Percentiles rank a stretch among this genome's conserved stretches.
Conservation (phyloP, 305 asterid genomes). For the Fraxinus sp. region DNA sequence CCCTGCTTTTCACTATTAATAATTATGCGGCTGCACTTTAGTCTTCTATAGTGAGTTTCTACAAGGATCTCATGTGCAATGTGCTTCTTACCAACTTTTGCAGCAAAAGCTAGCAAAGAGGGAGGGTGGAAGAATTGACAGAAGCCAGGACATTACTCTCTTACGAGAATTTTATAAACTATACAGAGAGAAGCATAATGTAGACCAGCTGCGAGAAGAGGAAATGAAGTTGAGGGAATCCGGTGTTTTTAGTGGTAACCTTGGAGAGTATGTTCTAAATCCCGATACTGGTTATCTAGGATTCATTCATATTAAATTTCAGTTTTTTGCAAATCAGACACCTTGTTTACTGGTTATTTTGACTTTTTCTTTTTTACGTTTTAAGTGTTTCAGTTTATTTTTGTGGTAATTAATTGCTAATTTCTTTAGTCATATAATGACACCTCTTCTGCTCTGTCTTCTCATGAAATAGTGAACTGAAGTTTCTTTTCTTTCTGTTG, state of each 20-base stretch:
- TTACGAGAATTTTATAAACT: constrained; percentile 78
- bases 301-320: constrained; percentile 14
- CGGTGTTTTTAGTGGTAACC: constrained; percentile 83
- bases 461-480: background rate
- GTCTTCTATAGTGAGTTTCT: background rate
- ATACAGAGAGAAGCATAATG: constrained; percentile 72
- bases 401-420: background rate
- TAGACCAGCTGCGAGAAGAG: constrained; percentile 84
- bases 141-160: constrained; percentile 87
- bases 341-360: background rate
- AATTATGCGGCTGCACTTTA: background rate
- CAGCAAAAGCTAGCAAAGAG: constrained; percentile 95
- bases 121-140: constrained; percentile 83
- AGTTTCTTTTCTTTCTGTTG: background rate
- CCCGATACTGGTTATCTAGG: constrained; percentile 23
- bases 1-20: background rate
- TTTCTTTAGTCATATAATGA: background rate
- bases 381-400: background rate
- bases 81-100: constrained; percentile 25
- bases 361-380: background rate
- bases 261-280: constrained; percentile 81
- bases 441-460: background rate
- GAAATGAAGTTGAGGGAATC: constrained; percentile 92
- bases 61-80: constrained; percentile 13
- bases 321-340: constrained; percentile 8